A percentile compares a stretch with the other conserved stretches of the same genome.
Conservation (phyloP, 495 filamentous ascomycete genomes). For the Hyphodiscus hymeniophilus region DNA sequence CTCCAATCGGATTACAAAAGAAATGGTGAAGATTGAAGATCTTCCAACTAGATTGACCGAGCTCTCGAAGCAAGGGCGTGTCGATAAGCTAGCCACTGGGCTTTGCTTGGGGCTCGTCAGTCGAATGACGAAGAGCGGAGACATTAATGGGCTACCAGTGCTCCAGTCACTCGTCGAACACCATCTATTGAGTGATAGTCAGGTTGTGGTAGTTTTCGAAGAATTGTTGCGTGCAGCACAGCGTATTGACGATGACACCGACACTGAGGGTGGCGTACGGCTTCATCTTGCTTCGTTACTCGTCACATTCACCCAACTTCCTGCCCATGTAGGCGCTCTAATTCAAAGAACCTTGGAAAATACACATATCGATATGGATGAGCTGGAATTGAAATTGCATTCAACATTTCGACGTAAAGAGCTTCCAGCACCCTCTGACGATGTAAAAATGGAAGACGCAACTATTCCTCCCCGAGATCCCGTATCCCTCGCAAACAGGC, state of each 20-base stretch:
- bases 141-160: constrained; percentile 43
- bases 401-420: constrained; percentile 47
- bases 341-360: constrained; percentile 52
- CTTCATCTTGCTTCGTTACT: constrained; percentile 55
- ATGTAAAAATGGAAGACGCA: constrained; percentile 43
- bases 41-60: constrained; percentile 49
- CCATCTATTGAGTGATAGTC: constrained; percentile 51
- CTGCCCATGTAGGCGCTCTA: constrained; percentile 43
- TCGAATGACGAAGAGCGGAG: constrained; percentile 53
- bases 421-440: constrained; percentile 31
- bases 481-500: constrained; percentile 15
- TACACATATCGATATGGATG: constrained; percentile 54
- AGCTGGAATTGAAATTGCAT: constrained; percentile 62
- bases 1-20: constrained; percentile 59
- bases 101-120: constrained; percentile 58
- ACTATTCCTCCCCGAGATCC: constrained; percentile 18
- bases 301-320: constrained; percentile 48
- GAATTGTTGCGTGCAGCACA: constrained; percentile 51
- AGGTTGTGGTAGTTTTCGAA: constrained; percentile 52
- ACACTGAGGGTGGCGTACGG: constrained; percentile 43
- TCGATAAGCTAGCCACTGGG: constrained; percentile 67
- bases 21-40: constrained; percentile 54
- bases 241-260: constrained; percentile 37
- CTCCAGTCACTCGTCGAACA: constrained; percentile 54
- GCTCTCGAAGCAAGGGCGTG: constrained; percentile 53